Percentiles rank a stretch among this genome's conserved stretches.
phyloP scores from a whole-genome alignment of 2,329 filamentous ascomycete species.

The Mycocentrospora acerina region DNA sequence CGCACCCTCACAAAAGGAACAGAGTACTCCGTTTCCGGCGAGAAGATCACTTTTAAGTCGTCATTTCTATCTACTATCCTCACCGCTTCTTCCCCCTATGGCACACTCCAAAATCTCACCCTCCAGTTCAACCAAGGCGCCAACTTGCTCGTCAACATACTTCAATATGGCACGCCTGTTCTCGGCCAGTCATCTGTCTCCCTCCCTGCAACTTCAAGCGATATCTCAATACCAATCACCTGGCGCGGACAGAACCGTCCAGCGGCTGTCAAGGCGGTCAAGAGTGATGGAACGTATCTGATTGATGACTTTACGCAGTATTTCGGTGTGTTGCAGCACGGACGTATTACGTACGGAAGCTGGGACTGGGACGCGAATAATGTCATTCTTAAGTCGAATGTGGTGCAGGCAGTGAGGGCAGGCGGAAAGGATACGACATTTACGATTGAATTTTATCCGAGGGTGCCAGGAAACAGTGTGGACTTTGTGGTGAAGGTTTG shows the following conservation, averaged over 20 bases:
- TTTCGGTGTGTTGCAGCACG: slow-evolving; percentile 55
- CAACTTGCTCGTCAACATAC: slow-evolving; percentile 49
- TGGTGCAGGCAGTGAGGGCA: slow-evolving; percentile 50
- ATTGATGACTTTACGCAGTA: slow-evolving; percentile 60
- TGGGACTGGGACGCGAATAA: slow-evolving; percentile 54
- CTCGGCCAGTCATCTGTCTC: slow-evolving; percentile 18
- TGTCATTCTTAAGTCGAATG: slow-evolving; percentile 51
- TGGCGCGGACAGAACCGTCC: slow-evolving; percentile 55
- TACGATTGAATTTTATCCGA: slow-evolving; percentile 58
- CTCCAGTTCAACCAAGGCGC: slow-evolving; percentile 57
- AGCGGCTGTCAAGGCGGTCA: slow-evolving; percentile 55
- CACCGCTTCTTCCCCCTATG: slow-evolving; percentile 44
- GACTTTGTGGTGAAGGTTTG: slow-evolving; percentile 52
- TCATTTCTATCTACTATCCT: slow-evolving; percentile 52
- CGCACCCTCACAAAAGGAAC: slow-evolving; percentile 39
- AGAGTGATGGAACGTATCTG: slow-evolving; percentile 52
- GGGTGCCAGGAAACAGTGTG: slow-evolving; percentile 51
- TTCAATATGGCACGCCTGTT: slow-evolving; percentile 55
- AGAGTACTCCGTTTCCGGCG: slow-evolving; percentile 53
- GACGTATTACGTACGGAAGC: slow-evolving; percentile 48
- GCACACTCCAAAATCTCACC: slow-evolving; percentile 54
- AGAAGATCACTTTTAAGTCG: slow-evolving; percentile 50
- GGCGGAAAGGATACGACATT: slow-evolving; percentile 51
- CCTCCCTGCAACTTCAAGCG: slow-evolving; percentile 34
- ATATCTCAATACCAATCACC: slow-evolving; percentile 53